phyloP scores from a whole-genome alignment of 1,139 yeast genomes.

The Debaryomycetaceae sp. region DNA sequence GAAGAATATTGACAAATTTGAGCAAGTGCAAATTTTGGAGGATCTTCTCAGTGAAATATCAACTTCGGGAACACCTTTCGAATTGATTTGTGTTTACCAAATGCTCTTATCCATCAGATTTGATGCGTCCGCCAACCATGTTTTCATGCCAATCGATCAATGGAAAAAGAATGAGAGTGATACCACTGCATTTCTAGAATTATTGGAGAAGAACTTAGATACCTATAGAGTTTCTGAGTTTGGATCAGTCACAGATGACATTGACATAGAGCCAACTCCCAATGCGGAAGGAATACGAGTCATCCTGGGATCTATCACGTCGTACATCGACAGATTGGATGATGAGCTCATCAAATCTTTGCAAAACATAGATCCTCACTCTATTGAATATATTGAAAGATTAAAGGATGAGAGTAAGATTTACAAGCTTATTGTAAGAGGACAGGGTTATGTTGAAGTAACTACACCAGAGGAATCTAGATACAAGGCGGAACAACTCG shows the following conservation, averaged over 20 bases:
- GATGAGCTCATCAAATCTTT: constrained; percentile 90
- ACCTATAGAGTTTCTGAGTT: constrained; percentile 73
- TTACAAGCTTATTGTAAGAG: constrained; percentile 74
- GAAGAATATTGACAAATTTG: constrained; percentile 82
- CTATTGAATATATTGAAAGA: constrained; percentile 89
- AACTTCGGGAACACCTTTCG: constrained; percentile 50
- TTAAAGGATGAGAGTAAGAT: constrained; percentile 81
- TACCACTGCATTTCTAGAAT: constrained; percentile 56
- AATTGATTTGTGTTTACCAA: constrained; percentile 73
- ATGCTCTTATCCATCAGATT: constrained; percentile 86
- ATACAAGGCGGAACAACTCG: constrained; percentile 46
- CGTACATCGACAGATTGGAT: constrained; percentile 89
- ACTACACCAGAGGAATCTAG: constrained; percentile 48
- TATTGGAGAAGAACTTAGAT: constrained; percentile 60
- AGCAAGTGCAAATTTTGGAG: constrained; percentile 74
- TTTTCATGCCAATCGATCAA: constrained; percentile 74
- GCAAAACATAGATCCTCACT: constrained; percentile 90
- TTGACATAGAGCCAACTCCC: constrained; percentile 73
- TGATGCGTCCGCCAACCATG: constrained; percentile 66
- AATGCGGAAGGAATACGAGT: constrained; percentile 64
- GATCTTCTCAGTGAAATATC: constrained; percentile 44
- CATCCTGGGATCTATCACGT: constrained; percentile 79
- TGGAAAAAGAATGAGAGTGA: constrained; percentile 76
- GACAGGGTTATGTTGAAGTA: constrained; percentile 80
- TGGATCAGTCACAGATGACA: constrained; percentile 74